phyloP scores from a whole-genome alignment of 495 filamentous ascomycete species.

The Paragyromitra xinjiangensis region DNA sequence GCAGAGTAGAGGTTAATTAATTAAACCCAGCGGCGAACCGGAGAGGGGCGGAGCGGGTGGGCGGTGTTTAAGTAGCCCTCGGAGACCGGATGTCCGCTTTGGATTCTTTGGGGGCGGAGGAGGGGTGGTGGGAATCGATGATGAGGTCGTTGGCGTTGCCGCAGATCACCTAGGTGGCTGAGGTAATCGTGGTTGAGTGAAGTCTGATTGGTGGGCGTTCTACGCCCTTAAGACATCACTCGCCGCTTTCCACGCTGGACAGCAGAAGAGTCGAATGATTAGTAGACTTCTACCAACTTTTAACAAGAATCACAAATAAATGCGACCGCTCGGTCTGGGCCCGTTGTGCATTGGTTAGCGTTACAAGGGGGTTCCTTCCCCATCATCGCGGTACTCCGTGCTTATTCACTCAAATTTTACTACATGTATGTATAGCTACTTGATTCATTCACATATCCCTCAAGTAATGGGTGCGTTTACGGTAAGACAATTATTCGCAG shows the following conservation, averaged over 20 bases:
- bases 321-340: too few species aligned
- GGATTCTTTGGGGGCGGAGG: constrained; percentile 4
- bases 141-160: constrained; percentile 25
- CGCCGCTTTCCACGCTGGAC: neutral
- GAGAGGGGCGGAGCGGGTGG: neutral
- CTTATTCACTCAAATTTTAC: neutral
- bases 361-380: too few species aligned
- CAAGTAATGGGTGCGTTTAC: constrained; percentile 5
- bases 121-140: constrained; percentile 19
- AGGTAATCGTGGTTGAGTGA: constrained; percentile 40
- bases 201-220: constrained; percentile 37
- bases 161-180: constrained; percentile 19
- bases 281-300: neutral
- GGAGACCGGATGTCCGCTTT: constrained; percentile 31
- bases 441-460: constrained; percentile 2
- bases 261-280: neutral
- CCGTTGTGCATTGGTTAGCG: too few species aligned
- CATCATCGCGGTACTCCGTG: neutral
- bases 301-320: too few species aligned
- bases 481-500: neutral
- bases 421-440: neutral
- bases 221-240: constrained; percentile 20
- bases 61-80: constrained; percentile 32
- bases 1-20: constrained; percentile 7
- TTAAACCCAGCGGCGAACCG: constrained; percentile 19